Evolutionary conservation across 495 filamentous ascomycete genomes (phyloP), one percentile per base, ranked within the genome.

Genomic region (Penicillium chermesinum): DNA sequence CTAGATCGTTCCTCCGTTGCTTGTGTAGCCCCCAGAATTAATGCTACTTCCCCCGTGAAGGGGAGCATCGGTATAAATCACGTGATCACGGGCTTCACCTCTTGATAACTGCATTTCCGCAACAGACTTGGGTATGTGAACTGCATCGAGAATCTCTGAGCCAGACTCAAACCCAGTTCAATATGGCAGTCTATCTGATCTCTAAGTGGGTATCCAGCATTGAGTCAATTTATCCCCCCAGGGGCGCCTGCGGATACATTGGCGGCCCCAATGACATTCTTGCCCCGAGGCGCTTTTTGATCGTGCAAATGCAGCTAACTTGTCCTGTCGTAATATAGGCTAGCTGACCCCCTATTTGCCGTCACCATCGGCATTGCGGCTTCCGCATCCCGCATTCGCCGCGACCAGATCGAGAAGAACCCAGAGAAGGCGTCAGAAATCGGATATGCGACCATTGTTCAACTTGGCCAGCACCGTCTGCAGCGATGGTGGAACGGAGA

Each of bases 331-430:
- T 30, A 10, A 30, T 5, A 46, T 50, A 91, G 88, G 64, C 57
- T 80, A 40, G 81, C 78, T 16, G 93, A 98, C 60, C 93, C 91
- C 15, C 58, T 96, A 52, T 98, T 96, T 62, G 93, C 89, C 34
- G 50, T 95, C 34, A 65, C 79, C 42, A 91, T 96, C 59, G 93
- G 85, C 75, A 9, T 79, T 73, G 39, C 84, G 69, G 50, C 86
- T 70, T 44, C 78, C 64, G 37, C 73, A 53, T 45, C 75, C 37
- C 65, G 67, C 52, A 64, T 98, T 63, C 86, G 83, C 54, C 86
- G 90, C 18, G 93, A 97, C 59, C 86, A 93, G 61, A 81, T 76
- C 50, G 87, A 87, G 50, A 70, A 74, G 50, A 49, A 58, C 20
- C 61, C 64, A 10, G 69, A 70, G 37, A 50, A 53, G 16, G 62